Evolutionary conservation across 2,329 filamentous ascomycete genomes (phyloP).

Genomic region (Penicillium thymicola): DNA sequence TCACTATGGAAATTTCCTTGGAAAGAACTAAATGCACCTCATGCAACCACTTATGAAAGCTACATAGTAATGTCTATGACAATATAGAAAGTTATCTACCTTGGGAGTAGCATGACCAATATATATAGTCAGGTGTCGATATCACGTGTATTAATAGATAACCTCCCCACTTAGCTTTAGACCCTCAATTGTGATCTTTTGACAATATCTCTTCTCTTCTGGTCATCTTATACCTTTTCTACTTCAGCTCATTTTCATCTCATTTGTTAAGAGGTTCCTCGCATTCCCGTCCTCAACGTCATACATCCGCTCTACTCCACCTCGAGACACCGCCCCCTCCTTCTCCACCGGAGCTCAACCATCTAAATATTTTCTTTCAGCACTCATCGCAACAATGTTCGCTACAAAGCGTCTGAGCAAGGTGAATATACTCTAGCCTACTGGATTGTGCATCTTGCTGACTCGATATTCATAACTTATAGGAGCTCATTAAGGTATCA

Average conservation of each 20-base stretch:
- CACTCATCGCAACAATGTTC: constrained; percentile 41
- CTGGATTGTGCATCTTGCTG: neutral
- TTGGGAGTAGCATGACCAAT: neutral
- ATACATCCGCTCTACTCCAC: constrained; percentile 5
- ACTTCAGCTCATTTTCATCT: neutral
- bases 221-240: neutral
- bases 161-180: neutral
- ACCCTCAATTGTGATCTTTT: neutral
- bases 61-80: neutral
- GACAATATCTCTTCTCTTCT: neutral
- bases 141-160: constrained; percentile 1
- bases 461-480: constrained; percentile 23
- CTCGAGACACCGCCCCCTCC: constrained; percentile 1
- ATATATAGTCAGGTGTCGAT: constrained; percentile 2
- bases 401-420: constrained; percentile 48
- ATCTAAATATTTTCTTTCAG: neutral
- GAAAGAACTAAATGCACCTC: too few relatives aligned
- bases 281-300: constrained; percentile 1
- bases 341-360: constrained; percentile 7
- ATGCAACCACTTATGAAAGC: too few relatives aligned
- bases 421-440: constrained; percentile 30
- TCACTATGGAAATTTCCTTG: too few relatives aligned
- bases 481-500: constrained; percentile 57
- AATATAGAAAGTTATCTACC: neutral
- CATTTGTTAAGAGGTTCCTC: neutral